Conservation (phyloP, 371 early-diverging fungal species). For the Rhizomucor pusillus region DNA sequence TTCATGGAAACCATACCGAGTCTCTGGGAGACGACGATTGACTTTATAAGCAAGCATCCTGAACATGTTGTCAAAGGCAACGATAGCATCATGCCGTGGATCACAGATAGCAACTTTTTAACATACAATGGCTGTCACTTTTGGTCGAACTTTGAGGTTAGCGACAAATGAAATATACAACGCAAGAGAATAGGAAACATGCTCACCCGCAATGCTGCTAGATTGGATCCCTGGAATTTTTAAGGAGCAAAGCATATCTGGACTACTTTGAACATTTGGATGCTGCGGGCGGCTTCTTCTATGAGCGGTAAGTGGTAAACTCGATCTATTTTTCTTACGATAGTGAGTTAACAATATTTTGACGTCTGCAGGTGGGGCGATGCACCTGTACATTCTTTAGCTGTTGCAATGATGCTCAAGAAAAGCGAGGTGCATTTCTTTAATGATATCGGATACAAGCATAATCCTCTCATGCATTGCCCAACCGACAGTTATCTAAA, state of each 20-base stretch:
- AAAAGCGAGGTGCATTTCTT: slow-evolving; percentile 88
- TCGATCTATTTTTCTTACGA: slow-evolving; percentile 21
- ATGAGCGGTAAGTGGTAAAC: slow-evolving; percentile 85
- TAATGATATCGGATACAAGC: slow-evolving; percentile 84
- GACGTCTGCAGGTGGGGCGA: slow-evolving; percentile 31
- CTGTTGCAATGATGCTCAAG: slow-evolving; percentile 77
- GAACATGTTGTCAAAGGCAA: slow-evolving; percentile 19
- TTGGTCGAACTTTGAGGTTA: slow-evolving; percentile 65
- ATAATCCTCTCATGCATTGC: slow-evolving; percentile 68
- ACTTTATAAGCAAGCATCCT: slow-evolving; percentile 53
- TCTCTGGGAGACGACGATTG: slow-evolving; percentile 70
- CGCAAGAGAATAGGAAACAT: too few species aligned
- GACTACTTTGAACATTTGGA: slow-evolving; percentile 85
- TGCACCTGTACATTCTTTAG: slow-evolving; percentile 73
- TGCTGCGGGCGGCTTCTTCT: slow-evolving; percentile 84
- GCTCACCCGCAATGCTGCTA: slow-evolving; percentile 19
- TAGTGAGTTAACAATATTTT: too few species aligned
- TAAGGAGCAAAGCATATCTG: slow-evolving; percentile 68
- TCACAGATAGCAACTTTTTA: slow-evolving; percentile 27
- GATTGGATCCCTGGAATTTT: slow-evolving; percentile 81
- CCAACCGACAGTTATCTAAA: slow-evolving; percentile 53
- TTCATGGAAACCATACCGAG: slow-evolving; percentile 80
- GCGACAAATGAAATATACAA: too few species aligned
- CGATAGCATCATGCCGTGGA: slow-evolving; percentile 25
- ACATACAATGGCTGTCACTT: slow-evolving; percentile 72